Evolutionary conservation across 345 rosid species (phyloP).

Genomic region (Populus alba): DNA sequence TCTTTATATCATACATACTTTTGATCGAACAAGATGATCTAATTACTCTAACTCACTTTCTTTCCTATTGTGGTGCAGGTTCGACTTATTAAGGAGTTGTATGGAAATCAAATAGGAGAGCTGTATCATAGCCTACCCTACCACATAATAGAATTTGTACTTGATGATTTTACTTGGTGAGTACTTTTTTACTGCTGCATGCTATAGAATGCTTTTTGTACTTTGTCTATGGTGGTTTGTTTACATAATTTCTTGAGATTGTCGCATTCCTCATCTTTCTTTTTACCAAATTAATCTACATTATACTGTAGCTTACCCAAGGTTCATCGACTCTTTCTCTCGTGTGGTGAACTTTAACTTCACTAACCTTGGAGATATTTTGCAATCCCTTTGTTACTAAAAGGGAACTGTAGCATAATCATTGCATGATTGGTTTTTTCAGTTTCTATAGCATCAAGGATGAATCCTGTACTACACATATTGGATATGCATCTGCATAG

Average conservation of each 20-base stretch:
- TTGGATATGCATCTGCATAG: background rate
- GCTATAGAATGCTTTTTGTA: background rate
- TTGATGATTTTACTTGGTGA: constrained; percentile 79
- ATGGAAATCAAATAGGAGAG: constrained; percentile 89
- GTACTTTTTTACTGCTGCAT: constrained; percentile 24
- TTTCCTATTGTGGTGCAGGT: constrained; percentile 47
- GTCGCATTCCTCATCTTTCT: too few relatives aligned
- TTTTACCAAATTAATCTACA: too few relatives aligned
- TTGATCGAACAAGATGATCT: background rate
- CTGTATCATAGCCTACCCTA: constrained; percentile 89
- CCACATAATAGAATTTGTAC: constrained; percentile 79
- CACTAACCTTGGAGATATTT: background rate
- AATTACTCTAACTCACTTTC: background rate
- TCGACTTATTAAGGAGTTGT: constrained; percentile 81
- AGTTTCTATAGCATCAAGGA: background rate
- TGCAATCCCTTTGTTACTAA: background rate
- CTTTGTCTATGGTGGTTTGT: background rate
- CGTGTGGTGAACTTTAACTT: background rate
- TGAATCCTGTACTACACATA: background rate
- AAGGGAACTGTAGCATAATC: background rate
- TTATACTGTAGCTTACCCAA: too few relatives aligned
- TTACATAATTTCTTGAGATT: background rate
- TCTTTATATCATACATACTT: background rate
- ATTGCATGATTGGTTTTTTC: background rate
- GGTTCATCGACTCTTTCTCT: too few relatives aligned